phyloP scores from a whole-genome alignment of 768 basidiomycete species.

The Gyrodon lividus region DNA sequence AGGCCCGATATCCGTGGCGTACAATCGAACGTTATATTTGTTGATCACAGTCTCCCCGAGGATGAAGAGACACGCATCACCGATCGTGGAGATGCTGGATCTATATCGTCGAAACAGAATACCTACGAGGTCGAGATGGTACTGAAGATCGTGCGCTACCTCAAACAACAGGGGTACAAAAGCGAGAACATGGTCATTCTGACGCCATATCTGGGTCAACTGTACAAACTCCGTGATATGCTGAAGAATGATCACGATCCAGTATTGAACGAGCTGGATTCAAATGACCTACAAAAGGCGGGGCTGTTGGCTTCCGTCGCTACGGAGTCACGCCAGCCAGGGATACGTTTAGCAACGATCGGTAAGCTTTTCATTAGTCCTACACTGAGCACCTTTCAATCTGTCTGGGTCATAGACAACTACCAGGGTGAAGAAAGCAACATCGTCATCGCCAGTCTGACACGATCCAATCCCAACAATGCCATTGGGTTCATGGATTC shows the following conservation, averaged over 20 bases:
- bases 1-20: slow-evolving; percentile 57
- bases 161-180: slow-evolving; percentile 68
- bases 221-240: slow-evolving; percentile 45
- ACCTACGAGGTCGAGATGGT: slow-evolving; percentile 61
- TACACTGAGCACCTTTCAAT: neutral
- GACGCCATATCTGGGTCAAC: slow-evolving; percentile 70
- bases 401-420: slow-evolving; percentile 47
- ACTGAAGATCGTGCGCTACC: slow-evolving; percentile 62
- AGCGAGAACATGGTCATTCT: slow-evolving; percentile 59
- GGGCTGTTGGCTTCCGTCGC: slow-evolving; percentile 49
- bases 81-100: slow-evolving; percentile 47
- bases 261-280: slow-evolving; percentile 62
- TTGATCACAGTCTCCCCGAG: slow-evolving; percentile 58
- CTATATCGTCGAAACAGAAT: slow-evolving; percentile 62
- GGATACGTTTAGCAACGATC: slow-evolving; percentile 63
- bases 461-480: slow-evolving; percentile 53
- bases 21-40: slow-evolving; percentile 58
- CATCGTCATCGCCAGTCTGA: slow-evolving; percentile 62
- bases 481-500: slow-evolving; percentile 74
- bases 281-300: slow-evolving; percentile 54
- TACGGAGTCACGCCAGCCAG: slow-evolving; percentile 36
- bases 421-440: slow-evolving; percentile 78
- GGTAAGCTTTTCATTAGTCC: slow-evolving; percentile 38
- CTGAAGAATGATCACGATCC: slow-evolving; percentile 53
- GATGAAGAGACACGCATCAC: slow-evolving; percentile 41